Base-by-base conservation (phyloP, 352 stramenopile genomes). In the Aphanomyces astaci region DNA sequence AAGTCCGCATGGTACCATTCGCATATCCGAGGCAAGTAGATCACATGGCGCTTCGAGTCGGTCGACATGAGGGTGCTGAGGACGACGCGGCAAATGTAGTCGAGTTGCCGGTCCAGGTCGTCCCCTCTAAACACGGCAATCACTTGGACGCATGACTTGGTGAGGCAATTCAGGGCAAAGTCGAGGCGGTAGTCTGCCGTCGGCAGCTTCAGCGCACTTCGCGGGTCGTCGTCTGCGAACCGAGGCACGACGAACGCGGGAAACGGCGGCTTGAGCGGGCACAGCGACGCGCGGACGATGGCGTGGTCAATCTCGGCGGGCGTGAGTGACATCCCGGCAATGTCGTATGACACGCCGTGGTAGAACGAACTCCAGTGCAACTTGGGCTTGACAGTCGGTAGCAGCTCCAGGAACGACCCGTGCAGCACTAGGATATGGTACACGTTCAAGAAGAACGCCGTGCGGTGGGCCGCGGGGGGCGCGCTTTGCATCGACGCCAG, bases 81-180 rank as follows among this genome's bases (percentile, higher is more conserved):
- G 3, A 84, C 66, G 2, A 65, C 77, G n/a, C 75, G 66, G 5
- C 67, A 30, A 17, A 43, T 74, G 27, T 76, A 73, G 48, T 59
- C 70, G 45, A 88, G 66, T 52, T 86, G 81, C 19, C 66, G 53
- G 59, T 91, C 80, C 60, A 94, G 77, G 45, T 86, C 79, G 27
- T 76, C 74, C 36, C 75, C 80, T 36, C 78, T 79, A 59, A 89
- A 94, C 22, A 94, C 75, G 24, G 73, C 55, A 10, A 88, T 72
- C 0, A 64, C 49, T 19, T 71, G 71, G 22, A 64, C 62, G 45
- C 75, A 86, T 15, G 80, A 86, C 48, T 77, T 79, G 22, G 78
- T 86, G 39, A 86, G 75, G 63, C 74, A 85, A 66, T 88, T 88
- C 2, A 88, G 67, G 1, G 78, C 78, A 62, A 87, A 88, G 55